Conservation (phyloP, 352 stramenopile species). For the Phytophthora macrochlamydospora region DNA sequence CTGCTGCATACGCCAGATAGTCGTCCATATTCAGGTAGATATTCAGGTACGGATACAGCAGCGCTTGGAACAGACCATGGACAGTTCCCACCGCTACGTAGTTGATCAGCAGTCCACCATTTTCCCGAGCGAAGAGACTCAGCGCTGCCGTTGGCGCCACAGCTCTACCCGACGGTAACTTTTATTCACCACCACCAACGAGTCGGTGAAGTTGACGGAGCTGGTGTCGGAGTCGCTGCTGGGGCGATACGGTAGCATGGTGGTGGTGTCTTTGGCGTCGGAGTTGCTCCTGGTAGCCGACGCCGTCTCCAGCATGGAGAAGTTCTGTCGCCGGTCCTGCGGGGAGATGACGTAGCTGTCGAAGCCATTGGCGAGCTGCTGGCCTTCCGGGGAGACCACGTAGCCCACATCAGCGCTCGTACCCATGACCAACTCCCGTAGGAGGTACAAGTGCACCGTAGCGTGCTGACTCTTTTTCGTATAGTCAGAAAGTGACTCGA, state of each 20-base stretch:
- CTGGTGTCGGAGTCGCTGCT: slow-evolving; percentile 26
- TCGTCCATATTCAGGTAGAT: slow-evolving; percentile 78
- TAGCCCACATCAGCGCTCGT: slow-evolving; percentile 15
- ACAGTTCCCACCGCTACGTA: slow-evolving; percentile 56
- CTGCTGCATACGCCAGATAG: slow-evolving; percentile 57
- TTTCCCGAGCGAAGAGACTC: slow-evolving; percentile 45
- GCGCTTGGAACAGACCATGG: slow-evolving; percentile 57
- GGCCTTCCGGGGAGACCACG: slow-evolving; percentile 27
- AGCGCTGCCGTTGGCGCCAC: slow-evolving; percentile 13
- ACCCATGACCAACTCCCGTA: slow-evolving; percentile 7
- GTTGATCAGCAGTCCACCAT: slow-evolving; percentile 56
- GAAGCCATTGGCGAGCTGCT: slow-evolving; percentile 12
- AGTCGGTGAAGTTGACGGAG: slow-evolving; percentile 41
- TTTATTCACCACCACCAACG: slow-evolving; percentile 30
- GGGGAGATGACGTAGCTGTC: slow-evolving; percentile 30
- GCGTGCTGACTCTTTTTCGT: slow-evolving; percentile 27
- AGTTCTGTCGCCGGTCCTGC: slow-evolving; percentile 30
- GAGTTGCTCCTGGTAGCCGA: slow-evolving; percentile 30
- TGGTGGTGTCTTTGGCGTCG: slow-evolving; percentile 24
- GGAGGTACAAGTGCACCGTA: no score
- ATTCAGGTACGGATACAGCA: slow-evolving; percentile 75
- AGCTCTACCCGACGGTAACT: slow-evolving; percentile 29
- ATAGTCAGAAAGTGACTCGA: slow-evolving; percentile 2
- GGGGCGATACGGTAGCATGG: slow-evolving; percentile 35
- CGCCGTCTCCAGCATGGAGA: slow-evolving; percentile 45